Evolutionary conservation across 176 grass and related monocot genomes (phyloP).

Genomic region (Chloris gayana): DNA sequence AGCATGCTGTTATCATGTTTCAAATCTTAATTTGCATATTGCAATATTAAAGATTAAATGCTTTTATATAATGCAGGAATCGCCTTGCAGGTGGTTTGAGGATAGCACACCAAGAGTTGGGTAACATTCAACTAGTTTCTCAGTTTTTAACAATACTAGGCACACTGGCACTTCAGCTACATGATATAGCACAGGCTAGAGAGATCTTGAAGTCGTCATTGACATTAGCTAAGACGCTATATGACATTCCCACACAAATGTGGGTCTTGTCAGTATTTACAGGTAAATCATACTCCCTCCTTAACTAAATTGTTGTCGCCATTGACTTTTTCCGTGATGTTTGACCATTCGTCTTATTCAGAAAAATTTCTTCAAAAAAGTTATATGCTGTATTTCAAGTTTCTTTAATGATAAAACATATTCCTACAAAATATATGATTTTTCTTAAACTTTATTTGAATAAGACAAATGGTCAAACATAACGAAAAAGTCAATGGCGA

Average conservation of each 20-base stretch:
- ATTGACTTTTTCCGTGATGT: no score
- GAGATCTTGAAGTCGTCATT: conserved; percentile 95
- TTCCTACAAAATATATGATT: no score
- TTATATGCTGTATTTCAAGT: no score
- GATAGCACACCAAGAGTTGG: conserved; percentile 95
- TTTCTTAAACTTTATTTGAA: no score
- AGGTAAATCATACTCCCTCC: conserved; percentile 59
- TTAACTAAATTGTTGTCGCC: no score
- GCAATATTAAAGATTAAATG: conserved; percentile 18
- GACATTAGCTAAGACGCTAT: conserved; percentile 93
- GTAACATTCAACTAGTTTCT: conserved; percentile 98
- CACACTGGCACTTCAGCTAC: conserved; percentile 91
- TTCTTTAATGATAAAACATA: no score
- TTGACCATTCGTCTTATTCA: no score
- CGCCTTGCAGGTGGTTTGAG: conserved; percentile 94
- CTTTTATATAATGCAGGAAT: conserved; percentile 59
- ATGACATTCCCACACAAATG: conserved; percentile 96
- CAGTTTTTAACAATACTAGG: conserved; percentile 96
- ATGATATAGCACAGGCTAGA: conserved; percentile 83
- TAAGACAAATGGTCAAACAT: no score
- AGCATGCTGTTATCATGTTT: conserved; percentile 5
- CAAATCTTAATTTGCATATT: conserved; percentile 21
- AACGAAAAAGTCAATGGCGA: no score
- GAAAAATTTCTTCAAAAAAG: no score
- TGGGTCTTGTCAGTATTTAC: conserved; percentile 97